These are phyloP conservation scores for Stagonosporopsis chrysanthemi DNA, from an alignment of 2,329 filamentous ascomycete genomes.

Conservation along the genomic window DNA sequence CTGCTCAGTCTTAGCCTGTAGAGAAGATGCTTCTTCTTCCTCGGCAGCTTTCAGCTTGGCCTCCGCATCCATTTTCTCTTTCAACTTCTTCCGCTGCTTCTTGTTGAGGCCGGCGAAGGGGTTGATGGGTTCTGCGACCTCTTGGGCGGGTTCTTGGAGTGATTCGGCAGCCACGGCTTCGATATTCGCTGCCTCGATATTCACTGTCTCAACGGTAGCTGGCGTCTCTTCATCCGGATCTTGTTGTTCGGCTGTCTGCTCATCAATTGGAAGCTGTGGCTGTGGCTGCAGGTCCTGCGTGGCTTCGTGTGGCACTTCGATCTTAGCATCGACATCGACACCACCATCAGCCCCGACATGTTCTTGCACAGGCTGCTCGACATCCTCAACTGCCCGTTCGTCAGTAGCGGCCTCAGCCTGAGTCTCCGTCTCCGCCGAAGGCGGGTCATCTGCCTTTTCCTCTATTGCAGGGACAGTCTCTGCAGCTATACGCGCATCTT, in stretches of 20 bases:
- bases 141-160: background rate
- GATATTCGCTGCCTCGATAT: background rate
- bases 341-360: no score
- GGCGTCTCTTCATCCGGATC: no score
- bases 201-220: background rate
- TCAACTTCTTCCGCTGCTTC: slow-evolving; percentile 31
- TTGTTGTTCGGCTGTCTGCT: no score
- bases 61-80: slow-evolving; percentile 28
- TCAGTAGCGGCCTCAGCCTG: background rate
- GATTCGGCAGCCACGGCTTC: background rate
- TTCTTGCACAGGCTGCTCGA: background rate
- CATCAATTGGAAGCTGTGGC: no score
- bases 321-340: background rate
- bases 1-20: background rate
- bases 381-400: background rate
- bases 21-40: background rate
- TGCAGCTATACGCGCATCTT: background rate
- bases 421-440: background rate
- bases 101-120: slow-evolving; percentile 15
- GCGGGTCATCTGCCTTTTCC: background rate
- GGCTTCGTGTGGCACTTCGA: background rate
- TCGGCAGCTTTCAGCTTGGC: slow-evolving; percentile 15
- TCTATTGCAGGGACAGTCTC: background rate
- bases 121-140: background rate
- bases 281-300: background rate